A percentile compares a stretch with the other conserved stretches of the same genome.
Evolutionary conservation across 495 filamentous ascomycete species (phyloP).

Genomic region (Penicillium egyptiacum): DNA sequence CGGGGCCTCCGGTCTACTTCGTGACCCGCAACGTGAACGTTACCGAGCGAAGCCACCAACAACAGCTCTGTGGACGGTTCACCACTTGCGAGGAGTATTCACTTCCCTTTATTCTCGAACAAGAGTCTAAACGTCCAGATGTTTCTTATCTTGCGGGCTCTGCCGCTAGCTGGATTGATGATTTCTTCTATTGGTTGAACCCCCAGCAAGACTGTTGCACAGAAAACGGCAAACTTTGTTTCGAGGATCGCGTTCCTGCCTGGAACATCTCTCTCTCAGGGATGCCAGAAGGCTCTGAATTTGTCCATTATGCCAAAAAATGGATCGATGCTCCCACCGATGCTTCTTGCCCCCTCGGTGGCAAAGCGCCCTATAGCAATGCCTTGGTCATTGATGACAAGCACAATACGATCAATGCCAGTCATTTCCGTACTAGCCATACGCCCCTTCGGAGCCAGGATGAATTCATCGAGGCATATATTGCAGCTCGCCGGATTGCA

Average conservation of each 20-base stretch:
- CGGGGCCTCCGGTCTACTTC: constrained; percentile 94
- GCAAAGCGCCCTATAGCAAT: constrained; percentile 80
- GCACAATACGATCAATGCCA: constrained; percentile 65
- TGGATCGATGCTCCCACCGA: constrained; percentile 82
- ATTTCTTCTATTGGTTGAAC: constrained; percentile 94
- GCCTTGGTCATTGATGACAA: constrained; percentile 77
- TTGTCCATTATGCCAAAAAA: constrained; percentile 75
- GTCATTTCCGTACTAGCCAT: constrained; percentile 89
- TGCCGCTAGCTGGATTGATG: constrained; percentile 93
- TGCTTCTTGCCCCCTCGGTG: constrained; percentile 81
- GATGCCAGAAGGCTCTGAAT: constrained; percentile 91
- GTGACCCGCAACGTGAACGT: constrained; percentile 79
- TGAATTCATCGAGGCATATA: constrained; percentile 92
- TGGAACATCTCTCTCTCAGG: constrained; percentile 88
- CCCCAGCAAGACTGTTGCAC: constrained; percentile 82
- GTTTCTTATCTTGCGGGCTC: constrained; percentile 90
- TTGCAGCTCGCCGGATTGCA: constrained; percentile 86
- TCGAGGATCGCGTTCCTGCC: constrained; percentile 66
- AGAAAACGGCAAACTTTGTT: constrained; percentile 68
- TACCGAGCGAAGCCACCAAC: constrained; percentile 71
- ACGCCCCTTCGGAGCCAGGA: constrained; percentile 79
- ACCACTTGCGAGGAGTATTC: constrained; percentile 81
- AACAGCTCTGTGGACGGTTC: constrained; percentile 87
- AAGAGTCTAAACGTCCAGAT: constrained; percentile 86
- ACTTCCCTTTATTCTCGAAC: constrained; percentile 82